Conservation (phyloP, 164 flowering plant genomes). For the Cinnamomum micranthum region DNA sequence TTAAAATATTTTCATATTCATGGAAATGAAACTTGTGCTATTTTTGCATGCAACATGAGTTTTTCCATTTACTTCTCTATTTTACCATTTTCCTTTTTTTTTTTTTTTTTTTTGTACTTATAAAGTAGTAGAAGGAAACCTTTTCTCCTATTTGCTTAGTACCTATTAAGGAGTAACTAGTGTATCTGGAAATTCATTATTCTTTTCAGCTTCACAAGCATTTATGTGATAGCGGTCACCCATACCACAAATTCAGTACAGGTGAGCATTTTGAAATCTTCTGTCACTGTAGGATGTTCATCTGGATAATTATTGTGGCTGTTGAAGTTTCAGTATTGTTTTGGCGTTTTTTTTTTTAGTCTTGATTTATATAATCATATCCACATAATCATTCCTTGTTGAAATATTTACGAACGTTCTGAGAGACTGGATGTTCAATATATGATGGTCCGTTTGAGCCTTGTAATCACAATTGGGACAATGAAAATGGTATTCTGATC, state of each 20-base stretch:
- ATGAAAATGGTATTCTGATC: too few relatives aligned
- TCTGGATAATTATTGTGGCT: too few relatives aligned
- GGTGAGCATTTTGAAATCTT: conserved; percentile 35
- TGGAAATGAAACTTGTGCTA: background rate
- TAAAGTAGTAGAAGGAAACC: background rate
- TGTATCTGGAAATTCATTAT: background rate
- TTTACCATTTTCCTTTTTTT: too few relatives aligned
- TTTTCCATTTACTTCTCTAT: background rate
- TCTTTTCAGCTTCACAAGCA: conserved; percentile 75
- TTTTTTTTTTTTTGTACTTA: background rate
- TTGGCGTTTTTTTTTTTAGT: too few relatives aligned
- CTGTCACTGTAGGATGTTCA: background rate
- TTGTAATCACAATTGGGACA: too few relatives aligned
- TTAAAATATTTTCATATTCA: too few relatives aligned
- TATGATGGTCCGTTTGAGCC: too few relatives aligned
- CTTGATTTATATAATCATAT: too few relatives aligned
- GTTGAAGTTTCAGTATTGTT: too few relatives aligned
- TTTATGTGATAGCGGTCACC: conserved; percentile 56
- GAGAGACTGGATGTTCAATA: too few relatives aligned
- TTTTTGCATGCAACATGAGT: background rate
- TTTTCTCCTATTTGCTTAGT: background rate
- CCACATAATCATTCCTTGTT: background rate
- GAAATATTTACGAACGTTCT: too few relatives aligned
- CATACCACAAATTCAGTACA: conserved; percentile 87
- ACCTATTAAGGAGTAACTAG: background rate